These are phyloP conservation scores for Quercus phellos DNA, from an alignment of 331 rosid genomes.

Conservation along the genomic window DNA sequence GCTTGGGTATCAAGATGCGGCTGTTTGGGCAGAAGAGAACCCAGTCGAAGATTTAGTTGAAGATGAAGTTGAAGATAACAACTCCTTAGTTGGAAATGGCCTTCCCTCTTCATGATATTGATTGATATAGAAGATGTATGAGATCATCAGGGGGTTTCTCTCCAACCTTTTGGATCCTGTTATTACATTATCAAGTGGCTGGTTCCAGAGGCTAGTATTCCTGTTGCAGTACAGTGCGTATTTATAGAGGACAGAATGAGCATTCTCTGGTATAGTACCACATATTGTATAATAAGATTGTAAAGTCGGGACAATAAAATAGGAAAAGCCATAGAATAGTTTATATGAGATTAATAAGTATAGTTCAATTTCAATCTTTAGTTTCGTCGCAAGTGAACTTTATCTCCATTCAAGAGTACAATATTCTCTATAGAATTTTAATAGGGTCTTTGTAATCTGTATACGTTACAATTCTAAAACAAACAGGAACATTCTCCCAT, in stretches of 20 bases:
- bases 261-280: background rate
- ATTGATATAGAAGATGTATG: constrained; percentile 12
- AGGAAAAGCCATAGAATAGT: background rate
- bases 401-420: background rate
- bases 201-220: background rate
- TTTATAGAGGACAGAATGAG: background rate
- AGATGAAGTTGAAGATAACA: constrained; percentile 59
- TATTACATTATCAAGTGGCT: constrained; percentile 6
- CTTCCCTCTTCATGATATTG: constrained; percentile 12
- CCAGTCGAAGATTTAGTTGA: constrained; percentile 59
- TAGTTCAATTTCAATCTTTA: background rate
- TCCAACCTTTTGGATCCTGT: constrained; percentile 20
- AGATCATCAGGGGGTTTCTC: background rate
- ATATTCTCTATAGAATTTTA: background rate
- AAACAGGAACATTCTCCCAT: background rate
- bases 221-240: background rate
- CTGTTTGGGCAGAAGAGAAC: constrained; percentile 77
- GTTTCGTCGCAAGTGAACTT: background rate
- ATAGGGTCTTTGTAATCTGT: background rate
- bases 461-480: background rate
- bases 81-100: constrained; percentile 29
- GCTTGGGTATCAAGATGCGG: constrained; percentile 78
- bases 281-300: constrained; percentile 13
- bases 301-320: background rate
- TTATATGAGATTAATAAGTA: background rate